Conservation (phyloP, 164 flowering plant genomes). For the Buxus sempervirens region DNA sequence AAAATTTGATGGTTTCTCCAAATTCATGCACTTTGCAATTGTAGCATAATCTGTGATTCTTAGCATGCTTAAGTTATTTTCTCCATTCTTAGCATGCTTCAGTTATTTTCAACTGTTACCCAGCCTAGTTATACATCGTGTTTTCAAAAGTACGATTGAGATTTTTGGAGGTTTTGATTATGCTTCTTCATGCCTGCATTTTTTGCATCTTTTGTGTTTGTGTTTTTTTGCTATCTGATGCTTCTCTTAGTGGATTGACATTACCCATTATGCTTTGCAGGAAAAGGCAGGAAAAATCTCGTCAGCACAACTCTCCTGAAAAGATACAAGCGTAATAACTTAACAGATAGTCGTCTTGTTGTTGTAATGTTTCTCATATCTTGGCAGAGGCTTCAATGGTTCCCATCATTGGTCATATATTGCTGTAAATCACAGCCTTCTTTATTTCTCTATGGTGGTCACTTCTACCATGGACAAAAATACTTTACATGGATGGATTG, state of each 20-base stretch:
- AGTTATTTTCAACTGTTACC: background rate
- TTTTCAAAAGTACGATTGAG: background rate
- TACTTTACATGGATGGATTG: background rate
- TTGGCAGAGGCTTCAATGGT: background rate
- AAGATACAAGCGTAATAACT: constrained; percentile 12
- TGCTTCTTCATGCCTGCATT: background rate
- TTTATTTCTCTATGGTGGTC: background rate
- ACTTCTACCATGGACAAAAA: background rate
- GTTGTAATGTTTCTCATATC: background rate
- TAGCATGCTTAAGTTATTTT: background rate
- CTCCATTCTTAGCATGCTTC: background rate
- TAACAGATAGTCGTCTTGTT: constrained; percentile 15
- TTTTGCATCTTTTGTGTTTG: background rate
- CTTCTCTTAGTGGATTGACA: background rate
- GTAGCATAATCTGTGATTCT: background rate
- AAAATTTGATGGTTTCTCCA: background rate
- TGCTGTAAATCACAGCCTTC: background rate
- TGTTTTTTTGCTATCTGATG: background rate
- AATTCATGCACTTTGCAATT: background rate
- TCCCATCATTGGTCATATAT: no score
- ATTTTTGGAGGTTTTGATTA: background rate
- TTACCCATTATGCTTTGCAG: constrained; percentile 19
- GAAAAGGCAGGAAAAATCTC: constrained; percentile 20
- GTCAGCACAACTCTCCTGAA: constrained; percentile 1
- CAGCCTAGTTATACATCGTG: background rate